Evolutionary conservation across 345 rosid genomes (phyloP).

Genomic region (Euphorbia peplus): DNA sequence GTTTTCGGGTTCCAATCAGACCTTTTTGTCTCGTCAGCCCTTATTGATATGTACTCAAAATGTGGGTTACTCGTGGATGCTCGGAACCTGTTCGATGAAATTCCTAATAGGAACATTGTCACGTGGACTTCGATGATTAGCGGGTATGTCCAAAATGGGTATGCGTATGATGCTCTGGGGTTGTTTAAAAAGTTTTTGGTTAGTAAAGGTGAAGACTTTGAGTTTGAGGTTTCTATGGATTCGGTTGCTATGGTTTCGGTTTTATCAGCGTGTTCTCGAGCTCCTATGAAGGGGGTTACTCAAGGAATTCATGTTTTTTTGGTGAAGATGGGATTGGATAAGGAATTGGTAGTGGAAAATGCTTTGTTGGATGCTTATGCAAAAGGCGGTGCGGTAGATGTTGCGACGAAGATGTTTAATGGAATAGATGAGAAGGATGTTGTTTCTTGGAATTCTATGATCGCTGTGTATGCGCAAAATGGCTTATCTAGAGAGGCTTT

Average conservation of each 20-base stretch:
- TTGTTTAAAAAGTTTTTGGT: conserved; percentile 64
- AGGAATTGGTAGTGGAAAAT: conserved; percentile 53
- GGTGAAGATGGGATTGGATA: conserved; percentile 60
- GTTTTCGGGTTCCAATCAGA: conserved; percentile 64
- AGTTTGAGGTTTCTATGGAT: conserved; percentile 41
- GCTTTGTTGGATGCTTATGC: conserved; percentile 80
- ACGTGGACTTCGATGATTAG: conserved; percentile 85
- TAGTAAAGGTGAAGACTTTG: conserved; percentile 39
- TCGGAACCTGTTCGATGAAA: conserved; percentile 68
- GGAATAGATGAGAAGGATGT: conserved; percentile 55
- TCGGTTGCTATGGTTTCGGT: conserved; percentile 65
- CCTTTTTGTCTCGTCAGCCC: conserved; percentile 71
- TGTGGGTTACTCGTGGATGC: conserved; percentile 66
- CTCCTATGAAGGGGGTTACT: conserved; percentile 42
- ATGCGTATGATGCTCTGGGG: conserved; percentile 48
- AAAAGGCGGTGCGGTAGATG: conserved; percentile 47
- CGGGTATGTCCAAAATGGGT: conserved; percentile 63
- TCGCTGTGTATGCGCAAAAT: conserved; percentile 67
- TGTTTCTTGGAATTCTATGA: conserved; percentile 77
- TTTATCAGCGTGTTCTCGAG: conserved; percentile 70
- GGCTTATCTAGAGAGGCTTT: conserved; percentile 64
- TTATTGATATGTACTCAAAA: conserved; percentile 68
- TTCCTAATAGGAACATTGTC: conserved; percentile 60
- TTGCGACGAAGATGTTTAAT: conserved; percentile 66
- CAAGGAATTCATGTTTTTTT: conserved; percentile 59